Conservation (phyloP, 371 early-diverging fungal genomes). For the Rhizopus delemar region DNA sequence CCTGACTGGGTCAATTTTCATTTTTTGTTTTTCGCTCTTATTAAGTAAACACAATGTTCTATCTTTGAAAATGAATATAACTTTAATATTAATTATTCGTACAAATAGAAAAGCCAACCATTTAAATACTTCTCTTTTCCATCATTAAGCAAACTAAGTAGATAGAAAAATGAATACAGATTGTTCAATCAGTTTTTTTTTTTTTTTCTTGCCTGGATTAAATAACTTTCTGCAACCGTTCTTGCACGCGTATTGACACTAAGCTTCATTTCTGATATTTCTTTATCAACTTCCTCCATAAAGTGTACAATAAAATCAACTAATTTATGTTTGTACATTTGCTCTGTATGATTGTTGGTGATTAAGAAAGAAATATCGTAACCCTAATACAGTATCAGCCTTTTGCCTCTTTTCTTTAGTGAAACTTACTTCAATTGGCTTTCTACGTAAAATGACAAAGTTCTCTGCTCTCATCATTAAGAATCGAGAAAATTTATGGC, state of each 20-base stretch:
- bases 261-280: conserved; percentile 97
- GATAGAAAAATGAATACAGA: background rate
- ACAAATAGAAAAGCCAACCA: no score
- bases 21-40: no score
- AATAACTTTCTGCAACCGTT: conserved; percentile 86
- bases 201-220: conserved; percentile 52
- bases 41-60: no score
- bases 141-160: no score
- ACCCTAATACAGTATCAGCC: conserved; percentile 56
- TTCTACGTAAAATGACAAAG: conserved; percentile 92
- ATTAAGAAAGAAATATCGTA: conserved; percentile 95
- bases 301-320: conserved; percentile 97
- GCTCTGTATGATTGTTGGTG: conserved; percentile 94
- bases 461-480: conserved; percentile 95
- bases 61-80: no score
- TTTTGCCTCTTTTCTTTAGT: conserved; percentile 3
- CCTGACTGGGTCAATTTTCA: no score
- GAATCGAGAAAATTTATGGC: conserved; percentile 96
- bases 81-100: no score
- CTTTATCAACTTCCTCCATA: conserved; percentile 98
- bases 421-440: conserved; percentile 78
- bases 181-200: background rate
- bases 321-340: conserved; percentile 96
- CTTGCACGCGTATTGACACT: conserved; percentile 94
- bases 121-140: no score